Conservation (phyloP, 352 stramenopile species). For the Phytophthora constricta region DNA sequence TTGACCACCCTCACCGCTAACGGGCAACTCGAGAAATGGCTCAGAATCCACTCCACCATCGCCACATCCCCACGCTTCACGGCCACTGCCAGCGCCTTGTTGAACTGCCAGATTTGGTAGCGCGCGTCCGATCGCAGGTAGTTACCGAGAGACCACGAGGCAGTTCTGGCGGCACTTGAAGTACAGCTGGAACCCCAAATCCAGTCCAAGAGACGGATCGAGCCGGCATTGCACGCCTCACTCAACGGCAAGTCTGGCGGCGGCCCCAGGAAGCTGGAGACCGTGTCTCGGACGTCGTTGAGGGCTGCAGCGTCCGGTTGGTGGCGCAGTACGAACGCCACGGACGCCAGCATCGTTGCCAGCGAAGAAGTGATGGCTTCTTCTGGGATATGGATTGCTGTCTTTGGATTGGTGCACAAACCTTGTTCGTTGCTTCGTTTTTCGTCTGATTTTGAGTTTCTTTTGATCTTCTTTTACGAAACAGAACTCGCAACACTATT, state of each 20-base stretch:
- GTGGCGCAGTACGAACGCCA: neutral
- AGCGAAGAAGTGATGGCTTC: neutral
- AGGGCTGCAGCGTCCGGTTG: neutral
- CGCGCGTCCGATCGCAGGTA: constrained; percentile 3
- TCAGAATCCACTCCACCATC: constrained; percentile 9
- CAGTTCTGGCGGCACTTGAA: neutral
- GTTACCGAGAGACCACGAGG: constrained; percentile 1
- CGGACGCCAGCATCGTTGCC: neutral
- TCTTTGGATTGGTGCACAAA: no score
- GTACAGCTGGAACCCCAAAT: neutral
- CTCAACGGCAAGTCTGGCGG: neutral
- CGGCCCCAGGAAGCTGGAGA: constrained; percentile 7
- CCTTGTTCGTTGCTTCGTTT: no score
- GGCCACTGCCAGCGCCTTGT: constrained; percentile 1
- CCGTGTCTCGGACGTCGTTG: neutral
- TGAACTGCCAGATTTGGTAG: constrained; percentile 13
- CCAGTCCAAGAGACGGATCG: neutral
- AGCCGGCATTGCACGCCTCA: neutral
- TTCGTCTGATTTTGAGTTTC: no score
- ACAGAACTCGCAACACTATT: no score
- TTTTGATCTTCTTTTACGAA: no score
- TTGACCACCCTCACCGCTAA: neutral
- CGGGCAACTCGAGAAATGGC: neutral
- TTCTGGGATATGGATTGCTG: no score
- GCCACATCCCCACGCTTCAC: neutral